Base-by-base conservation (phyloP, 306 rosid genomes). In the Albizia julibrissin region DNA sequence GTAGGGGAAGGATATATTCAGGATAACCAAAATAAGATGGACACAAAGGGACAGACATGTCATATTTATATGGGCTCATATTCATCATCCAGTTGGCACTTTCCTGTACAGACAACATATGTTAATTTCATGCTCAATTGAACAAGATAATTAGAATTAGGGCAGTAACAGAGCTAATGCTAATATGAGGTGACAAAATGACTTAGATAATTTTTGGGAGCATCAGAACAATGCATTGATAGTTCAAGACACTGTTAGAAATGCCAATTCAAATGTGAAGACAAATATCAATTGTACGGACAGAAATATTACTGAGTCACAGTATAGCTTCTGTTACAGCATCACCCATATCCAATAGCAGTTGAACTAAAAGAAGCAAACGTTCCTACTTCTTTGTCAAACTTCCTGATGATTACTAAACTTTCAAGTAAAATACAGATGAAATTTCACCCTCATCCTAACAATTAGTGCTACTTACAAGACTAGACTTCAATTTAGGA, bases 1-100 rank as follows among this genome's bases (percentile, higher is more conserved):
- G 91, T 69, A 91, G 84, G 87, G 90, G 91, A 59, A 93, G 83
- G 87, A 88, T 89, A 80, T 83, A 88, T 87, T 90, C 98, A 69
- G 83, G 93, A 78, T 82, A 81, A 83, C 89, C 87, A 50, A 81
- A 93, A 87, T 93, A 95, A 37, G 93, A 88, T 71, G 91, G 74
- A 80, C 86, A 88, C 58, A 86, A 97, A 6, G 86, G 89, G 75
- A 90, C 91, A 72, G 91, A 85, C 70, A 86, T 46, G 79, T 91
- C 97, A 86, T 87, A 93, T 80, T 90, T 95, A 89, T 95, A 93
- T 12, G 90, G 86, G 79, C 85, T 82, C 97, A 89, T 91, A 86
- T 90, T 91, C 95, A 90, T 93, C 70, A 97, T 91, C 98, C 98
- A 95, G 85, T 95, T 88, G 33, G 81, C 86, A 86, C 89, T 85